Percentiles rank a stretch among this genome's conserved stretches.
These are phyloP conservation scores for Calycina herbarum DNA, from an alignment of 2,329 filamentous ascomycete genomes.

Conservation along the genomic window DNA sequence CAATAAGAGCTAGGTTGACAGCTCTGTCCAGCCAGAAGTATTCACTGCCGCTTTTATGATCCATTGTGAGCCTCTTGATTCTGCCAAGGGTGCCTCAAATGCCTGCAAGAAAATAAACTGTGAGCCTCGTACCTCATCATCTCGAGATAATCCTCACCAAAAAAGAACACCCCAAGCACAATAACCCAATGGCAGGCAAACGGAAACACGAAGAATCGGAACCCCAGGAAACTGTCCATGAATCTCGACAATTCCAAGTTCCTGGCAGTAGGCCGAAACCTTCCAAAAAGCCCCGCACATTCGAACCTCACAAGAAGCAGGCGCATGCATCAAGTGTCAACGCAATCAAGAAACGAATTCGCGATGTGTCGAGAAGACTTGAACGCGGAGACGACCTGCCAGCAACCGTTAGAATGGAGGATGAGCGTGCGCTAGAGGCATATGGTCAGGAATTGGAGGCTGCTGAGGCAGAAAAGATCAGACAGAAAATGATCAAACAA, in stretches of 20 bases:
- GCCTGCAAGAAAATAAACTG: background rate
- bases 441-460: slow-evolving; percentile 64
- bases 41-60: too few species aligned
- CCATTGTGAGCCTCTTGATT: too few species aligned
- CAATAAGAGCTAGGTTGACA: too few species aligned
- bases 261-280: slow-evolving; percentile 33
- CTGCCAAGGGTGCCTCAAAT: too few species aligned
- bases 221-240: slow-evolving; percentile 32
- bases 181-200: slow-evolving; percentile 34
- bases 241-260: slow-evolving; percentile 36
- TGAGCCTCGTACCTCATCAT: background rate
- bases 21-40: too few species aligned
- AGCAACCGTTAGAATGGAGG: slow-evolving; percentile 64
- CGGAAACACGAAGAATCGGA: slow-evolving; percentile 31
- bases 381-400: slow-evolving; percentile 62
- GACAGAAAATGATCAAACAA: slow-evolving; percentile 70
- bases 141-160: background rate
- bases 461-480: slow-evolving; percentile 59
- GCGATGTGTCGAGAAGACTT: slow-evolving; percentile 68
- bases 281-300: slow-evolving; percentile 36
- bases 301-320: slow-evolving; percentile 35
- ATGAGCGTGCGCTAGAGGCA: slow-evolving; percentile 70
- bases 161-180: background rate
- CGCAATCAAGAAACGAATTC: slow-evolving; percentile 69
- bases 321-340: slow-evolving; percentile 45